Conservation (phyloP, 2,329 filamentous ascomycete species). For the Alternaria ethzedia region DNA sequence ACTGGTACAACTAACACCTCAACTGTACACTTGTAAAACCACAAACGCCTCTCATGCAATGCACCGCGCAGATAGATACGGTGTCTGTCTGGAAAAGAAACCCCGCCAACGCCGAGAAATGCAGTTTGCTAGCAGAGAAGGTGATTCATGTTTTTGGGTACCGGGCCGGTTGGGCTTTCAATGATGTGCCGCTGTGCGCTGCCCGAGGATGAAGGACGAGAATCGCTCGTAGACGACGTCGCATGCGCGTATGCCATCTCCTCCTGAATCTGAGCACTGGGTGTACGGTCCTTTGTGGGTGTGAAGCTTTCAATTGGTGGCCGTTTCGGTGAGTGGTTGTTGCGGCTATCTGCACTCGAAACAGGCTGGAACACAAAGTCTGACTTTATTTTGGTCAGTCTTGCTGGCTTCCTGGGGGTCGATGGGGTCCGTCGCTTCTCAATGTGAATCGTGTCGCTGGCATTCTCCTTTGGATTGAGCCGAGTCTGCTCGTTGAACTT, state of each 20-base stretch:
- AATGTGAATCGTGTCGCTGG: constrained; percentile 17
- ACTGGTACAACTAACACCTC: constrained; percentile 18
- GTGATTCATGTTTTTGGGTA: constrained; percentile 31
- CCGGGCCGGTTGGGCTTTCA: constrained; percentile 24
- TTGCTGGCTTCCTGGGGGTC: constrained; percentile 24
- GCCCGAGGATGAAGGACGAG: constrained; percentile 31
- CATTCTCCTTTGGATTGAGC: constrained; percentile 20
- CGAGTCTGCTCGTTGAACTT: constrained; percentile 12
- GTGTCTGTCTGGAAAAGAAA: constrained; percentile 3
- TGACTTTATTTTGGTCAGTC: constrained; percentile 34
- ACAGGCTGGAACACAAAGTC: constrained; percentile 33
- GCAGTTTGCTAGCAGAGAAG: constrained; percentile 29
- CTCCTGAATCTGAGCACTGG: constrained; percentile 35
- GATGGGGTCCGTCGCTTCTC: constrained; percentile 18
- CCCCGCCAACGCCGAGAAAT: constrained; percentile 31
- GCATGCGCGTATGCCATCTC: constrained; percentile 19
- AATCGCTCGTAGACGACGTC: constrained; percentile 23
- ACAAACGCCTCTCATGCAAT: constrained; percentile 30
- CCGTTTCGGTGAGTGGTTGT: constrained; percentile 39
- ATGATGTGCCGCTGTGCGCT: constrained; percentile 34
- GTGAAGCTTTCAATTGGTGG: constrained; percentile 41
- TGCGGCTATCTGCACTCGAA: constrained; percentile 37
- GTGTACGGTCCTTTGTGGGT: constrained; percentile 35
- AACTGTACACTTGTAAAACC: constrained; percentile 4
- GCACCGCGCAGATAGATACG: constrained; percentile 6